Evolutionary conservation across 352 stramenopile genomes (phyloP), one percentile per base, ranked within the genome.

Genomic region (Globisporangium nagaii): DNA sequence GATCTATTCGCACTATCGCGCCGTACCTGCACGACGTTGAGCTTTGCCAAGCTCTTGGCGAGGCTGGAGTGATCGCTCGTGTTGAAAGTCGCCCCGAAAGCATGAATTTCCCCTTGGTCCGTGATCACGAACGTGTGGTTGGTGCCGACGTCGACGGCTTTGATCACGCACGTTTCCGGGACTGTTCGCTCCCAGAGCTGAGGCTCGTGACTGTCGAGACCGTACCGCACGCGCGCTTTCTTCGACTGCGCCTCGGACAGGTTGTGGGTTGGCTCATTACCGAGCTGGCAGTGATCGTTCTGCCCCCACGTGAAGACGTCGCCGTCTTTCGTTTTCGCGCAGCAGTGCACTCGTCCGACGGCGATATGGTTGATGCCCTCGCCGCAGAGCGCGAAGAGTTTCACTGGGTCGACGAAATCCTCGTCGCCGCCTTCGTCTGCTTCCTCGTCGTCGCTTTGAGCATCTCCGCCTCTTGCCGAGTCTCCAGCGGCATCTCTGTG

Each of bases 221-320:
- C 81, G 35, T 91, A 84, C 6, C 77, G 73, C 6, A 81, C 68
- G 7, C 63, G 68, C 1, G 80, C 66, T 53, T 88, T 88, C 51
- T 71, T 87, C 13, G 67, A 68, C 35, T 77, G 60, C 0, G 71
- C 63, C 13, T 81, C 73, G 1, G 71, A 70, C 3, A 92, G 35
- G 51, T 76, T 79, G 46, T 93, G 81, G 0, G 70, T 46, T 11
- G 77, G 71, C 43, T 93, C 83, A 13, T 79, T 66, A 6, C 83
- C 83, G 3, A 92, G 56, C 41, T 93, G 84, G 28, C 78, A 90
- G 56, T 91, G 84, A 47, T 90, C 78, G 43, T 92, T 93, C 19
- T 90, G 79, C 8, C 84, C 84, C 84, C 84, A 93, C 19, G 84
- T 88, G 50, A 86, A 93, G 3, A 92, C 76, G 47, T 92, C 84